Conservation (phyloP, 2,329 filamentous ascomycete species). For the Colletotrichum spinosum region DNA sequence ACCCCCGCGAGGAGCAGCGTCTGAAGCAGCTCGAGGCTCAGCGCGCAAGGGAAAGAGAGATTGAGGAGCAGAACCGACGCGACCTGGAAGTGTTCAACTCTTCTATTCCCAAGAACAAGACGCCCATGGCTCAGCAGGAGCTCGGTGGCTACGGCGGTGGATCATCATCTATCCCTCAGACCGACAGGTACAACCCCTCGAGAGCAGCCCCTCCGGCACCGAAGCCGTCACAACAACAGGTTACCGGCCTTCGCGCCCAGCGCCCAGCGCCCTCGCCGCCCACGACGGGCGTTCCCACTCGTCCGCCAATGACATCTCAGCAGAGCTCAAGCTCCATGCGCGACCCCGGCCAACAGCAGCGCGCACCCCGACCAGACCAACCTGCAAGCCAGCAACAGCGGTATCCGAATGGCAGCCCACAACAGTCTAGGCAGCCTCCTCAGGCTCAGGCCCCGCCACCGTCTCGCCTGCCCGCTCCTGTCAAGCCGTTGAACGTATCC, state of each 20-base stretch:
- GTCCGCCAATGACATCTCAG: constrained; percentile 63
- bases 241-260: constrained; percentile 73
- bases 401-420: constrained; percentile 65
- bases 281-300: constrained; percentile 50
- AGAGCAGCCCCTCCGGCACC: constrained; percentile 87
- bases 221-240: constrained; percentile 65
- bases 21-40: constrained; percentile 73
- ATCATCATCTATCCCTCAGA: constrained; percentile 56
- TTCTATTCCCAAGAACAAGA: constrained; percentile 83
- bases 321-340: constrained; percentile 60
- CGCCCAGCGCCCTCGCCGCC: constrained; percentile 83
- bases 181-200: constrained; percentile 84
- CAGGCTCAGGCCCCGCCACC: constrained; percentile 46
- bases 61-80: constrained; percentile 75
- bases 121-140: constrained; percentile 89
- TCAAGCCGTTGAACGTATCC: constrained; percentile 84
- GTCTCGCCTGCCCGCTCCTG: constrained; percentile 69
- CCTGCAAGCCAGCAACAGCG: constrained; percentile 56
- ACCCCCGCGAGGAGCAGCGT: constrained; percentile 66
- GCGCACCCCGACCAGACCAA: constrained; percentile 61
- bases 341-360: constrained; percentile 56
- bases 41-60: constrained; percentile 64
- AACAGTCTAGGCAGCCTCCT: constrained; percentile 56
- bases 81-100: constrained; percentile 92
- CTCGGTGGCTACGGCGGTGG: constrained; percentile 76